Percentiles rank a stretch among this genome's conserved stretches.
These are phyloP conservation scores for Phaeotremella skinneri DNA, from an alignment of 768 basidiomycete genomes.

Conservation along the genomic window DNA sequence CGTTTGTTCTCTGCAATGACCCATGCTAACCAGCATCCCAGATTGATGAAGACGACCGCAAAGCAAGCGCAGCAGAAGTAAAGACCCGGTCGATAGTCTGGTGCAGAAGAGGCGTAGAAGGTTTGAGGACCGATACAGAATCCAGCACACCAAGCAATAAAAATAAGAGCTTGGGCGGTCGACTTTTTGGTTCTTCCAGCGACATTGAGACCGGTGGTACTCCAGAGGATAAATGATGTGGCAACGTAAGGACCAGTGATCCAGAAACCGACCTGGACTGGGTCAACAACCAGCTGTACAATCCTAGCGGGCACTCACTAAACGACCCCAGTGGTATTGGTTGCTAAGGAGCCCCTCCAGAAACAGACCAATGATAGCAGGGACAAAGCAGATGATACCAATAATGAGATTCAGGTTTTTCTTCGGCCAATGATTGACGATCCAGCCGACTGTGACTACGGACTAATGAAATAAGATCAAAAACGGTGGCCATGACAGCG, in stretches of 20 bases:
- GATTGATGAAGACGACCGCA: background rate
- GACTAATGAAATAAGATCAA: background rate
- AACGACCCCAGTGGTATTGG: slow-evolving; percentile 16
- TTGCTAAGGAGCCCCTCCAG: slow-evolving; percentile 22
- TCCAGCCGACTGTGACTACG: background rate
- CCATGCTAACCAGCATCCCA: slow-evolving; percentile 15
- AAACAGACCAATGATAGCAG: slow-evolving; percentile 17
- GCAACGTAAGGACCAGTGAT: slow-evolving; percentile 16
- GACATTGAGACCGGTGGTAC: slow-evolving; percentile 15
- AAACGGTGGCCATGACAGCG: background rate
- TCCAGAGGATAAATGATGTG: slow-evolving; percentile 15
- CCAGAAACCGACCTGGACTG: slow-evolving; percentile 19
- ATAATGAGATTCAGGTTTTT: slow-evolving; percentile 9
- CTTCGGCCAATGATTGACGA: slow-evolving; percentile 13
- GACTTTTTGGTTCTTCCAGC: slow-evolving; percentile 24
- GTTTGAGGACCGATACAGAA: slow-evolving; percentile 26
- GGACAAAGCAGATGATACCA: slow-evolving; percentile 5
- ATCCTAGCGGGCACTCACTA: slow-evolving; percentile 6
- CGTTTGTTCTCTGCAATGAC: slow-evolving; percentile 15
- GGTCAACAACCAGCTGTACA: background rate
- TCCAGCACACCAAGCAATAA: slow-evolving; percentile 19
- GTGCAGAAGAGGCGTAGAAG: slow-evolving; percentile 22
- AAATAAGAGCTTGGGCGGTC: slow-evolving; percentile 13
- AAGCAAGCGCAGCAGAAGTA: slow-evolving; percentile 21
- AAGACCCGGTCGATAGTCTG: slow-evolving; percentile 21